Conservation (phyloP, 768 basidiomycete species). For the Panus rudis region DNA sequence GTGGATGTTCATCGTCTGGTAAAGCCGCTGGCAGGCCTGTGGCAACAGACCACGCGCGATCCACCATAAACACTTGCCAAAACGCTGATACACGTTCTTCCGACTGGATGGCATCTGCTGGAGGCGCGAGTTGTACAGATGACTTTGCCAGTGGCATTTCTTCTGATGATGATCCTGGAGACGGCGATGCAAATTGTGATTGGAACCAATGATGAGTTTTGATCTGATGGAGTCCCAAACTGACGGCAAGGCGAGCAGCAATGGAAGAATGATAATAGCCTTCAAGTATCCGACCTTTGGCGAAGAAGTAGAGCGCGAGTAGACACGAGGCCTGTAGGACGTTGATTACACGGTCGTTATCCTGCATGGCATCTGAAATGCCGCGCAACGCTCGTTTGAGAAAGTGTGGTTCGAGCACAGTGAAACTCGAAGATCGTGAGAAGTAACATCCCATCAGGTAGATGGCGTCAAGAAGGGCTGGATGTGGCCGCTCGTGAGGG, state of each 20-base stretch:
- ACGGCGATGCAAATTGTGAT: conserved; percentile 10
- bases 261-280: conserved; percentile 56
- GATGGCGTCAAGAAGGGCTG: conserved; percentile 55
- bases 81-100: conserved; percentile 45
- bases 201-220: conserved; percentile 22
- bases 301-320: conserved; percentile 53
- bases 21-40: conserved; percentile 47
- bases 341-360: conserved; percentile 48
- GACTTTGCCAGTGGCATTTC: too few relatives aligned
- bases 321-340: conserved; percentile 55
- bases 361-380: conserved; percentile 47
- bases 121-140: conserved; percentile 22
- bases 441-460: conserved; percentile 56
- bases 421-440: conserved; percentile 33
- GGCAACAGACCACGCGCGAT: conserved; percentile 51
- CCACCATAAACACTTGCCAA: conserved; percentile 60
- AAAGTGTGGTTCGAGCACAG: conserved; percentile 40
- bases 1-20: conserved; percentile 41
- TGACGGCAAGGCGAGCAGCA: conserved; percentile 54
- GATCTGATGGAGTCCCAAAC: conserved; percentile 53
- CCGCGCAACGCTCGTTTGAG: conserved; percentile 42
- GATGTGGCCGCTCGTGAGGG: conserved; percentile 35
- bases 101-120: conserved; percentile 35
- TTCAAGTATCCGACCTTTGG: conserved; percentile 48
- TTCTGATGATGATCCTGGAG: conserved; percentile 5